Conservation (phyloP, 257 asterid genomes). For the Cruciata laevipes region DNA sequence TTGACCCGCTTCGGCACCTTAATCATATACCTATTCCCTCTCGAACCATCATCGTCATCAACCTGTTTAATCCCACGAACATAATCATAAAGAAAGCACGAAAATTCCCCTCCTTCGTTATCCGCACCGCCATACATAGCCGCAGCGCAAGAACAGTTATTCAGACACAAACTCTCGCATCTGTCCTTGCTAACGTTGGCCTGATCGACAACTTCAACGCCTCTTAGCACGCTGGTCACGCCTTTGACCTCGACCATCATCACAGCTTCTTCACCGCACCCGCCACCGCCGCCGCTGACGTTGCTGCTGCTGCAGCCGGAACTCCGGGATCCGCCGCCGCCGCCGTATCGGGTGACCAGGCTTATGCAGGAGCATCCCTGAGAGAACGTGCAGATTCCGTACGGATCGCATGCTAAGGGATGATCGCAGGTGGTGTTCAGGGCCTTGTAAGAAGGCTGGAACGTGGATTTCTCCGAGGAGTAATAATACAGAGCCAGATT, state of each 20-base stretch:
- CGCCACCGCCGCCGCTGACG: not conserved
- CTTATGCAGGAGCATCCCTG: conserved; percentile 60
- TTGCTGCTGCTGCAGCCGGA: conserved; percentile 24
- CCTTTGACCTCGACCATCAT: conserved; percentile 67
- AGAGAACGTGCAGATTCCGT: conserved; percentile 58
- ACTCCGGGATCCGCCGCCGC: not conserved
- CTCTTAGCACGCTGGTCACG: conserved; percentile 48
- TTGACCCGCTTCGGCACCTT: conserved; percentile 40
- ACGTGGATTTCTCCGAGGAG: conserved; percentile 33
- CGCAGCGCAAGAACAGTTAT: conserved; percentile 61
- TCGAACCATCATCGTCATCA: conserved; percentile 19
- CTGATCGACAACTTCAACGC: conserved; percentile 17
- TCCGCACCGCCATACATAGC: conserved; percentile 28
- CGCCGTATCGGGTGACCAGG: conserved; percentile 18
- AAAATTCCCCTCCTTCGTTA: conserved; percentile 2
- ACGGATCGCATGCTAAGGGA: conserved; percentile 61
- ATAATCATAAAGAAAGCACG: conserved; percentile 42
- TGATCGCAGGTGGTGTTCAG: conserved; percentile 56
- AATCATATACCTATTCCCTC: conserved; percentile 35
- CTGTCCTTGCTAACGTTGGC: conserved; percentile 31
- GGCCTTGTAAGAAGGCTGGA: conserved; percentile 58
- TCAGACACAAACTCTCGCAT: conserved; percentile 49
- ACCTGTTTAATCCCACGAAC: conserved; percentile 64
- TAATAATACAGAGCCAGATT: conserved; percentile 57
- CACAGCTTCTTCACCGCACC: conserved; percentile 10